Percentiles rank a stretch among this genome's conserved stretches.
phyloP scores from a whole-genome alignment of 2,329 filamentous ascomycete genomes.

The Ophiostoma piceae region DNA sequence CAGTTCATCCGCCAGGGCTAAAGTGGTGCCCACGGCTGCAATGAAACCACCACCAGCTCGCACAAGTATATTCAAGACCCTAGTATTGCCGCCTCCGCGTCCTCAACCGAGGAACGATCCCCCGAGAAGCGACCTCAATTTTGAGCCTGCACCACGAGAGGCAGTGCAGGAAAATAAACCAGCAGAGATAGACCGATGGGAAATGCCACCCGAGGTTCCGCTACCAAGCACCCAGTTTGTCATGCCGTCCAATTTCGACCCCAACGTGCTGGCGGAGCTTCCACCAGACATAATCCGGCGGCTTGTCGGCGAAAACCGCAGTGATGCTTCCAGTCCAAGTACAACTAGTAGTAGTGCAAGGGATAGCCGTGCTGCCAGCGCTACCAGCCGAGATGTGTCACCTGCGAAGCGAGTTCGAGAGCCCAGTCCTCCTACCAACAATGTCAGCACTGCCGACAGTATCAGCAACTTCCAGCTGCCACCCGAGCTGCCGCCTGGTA shows the following conservation, averaged over 20 bases:
- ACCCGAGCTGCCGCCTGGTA: slow-evolving; percentile 59
- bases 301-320: slow-evolving; percentile 54
- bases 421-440: slow-evolving; percentile 30
- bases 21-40: not conserved
- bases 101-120: not conserved
- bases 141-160: not conserved
- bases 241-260: slow-evolving; percentile 76
- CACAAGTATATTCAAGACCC: slow-evolving; percentile 19
- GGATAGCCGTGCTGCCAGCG: not conserved
- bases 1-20: not conserved
- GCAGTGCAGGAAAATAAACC: not conserved
- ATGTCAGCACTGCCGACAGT: not conserved
- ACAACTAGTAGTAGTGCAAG: slow-evolving; percentile 21
- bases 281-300: slow-evolving; percentile 76
- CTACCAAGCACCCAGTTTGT: slow-evolving; percentile 82
- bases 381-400: slow-evolving; percentile 29
- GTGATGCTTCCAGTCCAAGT: slow-evolving; percentile 16
- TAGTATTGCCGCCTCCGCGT: not conserved
- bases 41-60: slow-evolving; percentile 3
- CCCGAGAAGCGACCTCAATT: not conserved
- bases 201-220: not conserved
- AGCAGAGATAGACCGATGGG: not conserved
- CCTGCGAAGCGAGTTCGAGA: slow-evolving; percentile 31
- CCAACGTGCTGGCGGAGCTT: slow-evolving; percentile 73
- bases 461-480: not conserved